Conservation (phyloP, 2,329 filamentous ascomycete species). For the Cephalotrichum gorgonifer region DNA sequence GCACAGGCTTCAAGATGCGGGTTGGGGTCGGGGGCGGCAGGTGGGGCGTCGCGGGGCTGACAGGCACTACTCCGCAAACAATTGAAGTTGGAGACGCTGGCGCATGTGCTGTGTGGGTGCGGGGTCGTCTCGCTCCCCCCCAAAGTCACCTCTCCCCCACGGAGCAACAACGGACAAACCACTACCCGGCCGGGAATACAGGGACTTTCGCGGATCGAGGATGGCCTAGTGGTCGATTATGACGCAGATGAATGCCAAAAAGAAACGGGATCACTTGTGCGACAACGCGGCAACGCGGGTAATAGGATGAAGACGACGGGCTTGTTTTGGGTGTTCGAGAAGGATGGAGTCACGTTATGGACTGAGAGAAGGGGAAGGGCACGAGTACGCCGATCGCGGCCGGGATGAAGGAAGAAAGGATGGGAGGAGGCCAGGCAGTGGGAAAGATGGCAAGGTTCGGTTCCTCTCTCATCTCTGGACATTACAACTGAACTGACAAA, state of each 20-base stretch:
- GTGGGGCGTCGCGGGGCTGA: neutral
- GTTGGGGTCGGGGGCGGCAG: neutral
- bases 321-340: neutral
- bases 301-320: constrained; percentile 1
- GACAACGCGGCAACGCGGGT: constrained; percentile 4
- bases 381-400: constrained; percentile 1
- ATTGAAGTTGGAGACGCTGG: neutral
- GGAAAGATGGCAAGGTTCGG: too few species aligned
- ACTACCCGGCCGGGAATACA: neutral
- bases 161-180: neutral
- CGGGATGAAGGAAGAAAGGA: neutral
- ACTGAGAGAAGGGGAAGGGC: neutral
- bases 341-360: too few species aligned
- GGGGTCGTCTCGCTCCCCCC: too few species aligned
- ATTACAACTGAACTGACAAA: too few species aligned
- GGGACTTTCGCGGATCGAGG: neutral
- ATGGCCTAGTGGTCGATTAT: too few species aligned
- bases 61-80: too few species aligned
- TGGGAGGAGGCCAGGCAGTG: too few species aligned
- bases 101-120: too few species aligned
- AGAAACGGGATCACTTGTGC: neutral
- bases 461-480: too few species aligned
- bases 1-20: neutral
- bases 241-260: neutral
- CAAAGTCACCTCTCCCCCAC: too few species aligned